phyloP scores from a whole-genome alignment of 169 alveolate genomes.

The Perkinsus marinus region DNA sequence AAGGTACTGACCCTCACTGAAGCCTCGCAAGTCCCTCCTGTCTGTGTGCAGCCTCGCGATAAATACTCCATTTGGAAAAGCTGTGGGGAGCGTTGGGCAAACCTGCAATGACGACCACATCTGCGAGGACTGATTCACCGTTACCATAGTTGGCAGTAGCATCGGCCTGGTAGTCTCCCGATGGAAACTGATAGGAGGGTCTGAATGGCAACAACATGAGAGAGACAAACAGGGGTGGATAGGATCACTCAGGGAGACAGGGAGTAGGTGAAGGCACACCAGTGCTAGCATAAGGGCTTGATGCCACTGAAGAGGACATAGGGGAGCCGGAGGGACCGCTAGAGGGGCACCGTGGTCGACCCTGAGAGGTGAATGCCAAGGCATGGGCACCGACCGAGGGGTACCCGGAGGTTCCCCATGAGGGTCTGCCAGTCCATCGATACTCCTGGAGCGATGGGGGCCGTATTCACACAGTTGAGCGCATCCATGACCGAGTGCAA shows the following conservation, averaged over 20 bases:
- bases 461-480: neutral
- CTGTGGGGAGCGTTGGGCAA: neutral
- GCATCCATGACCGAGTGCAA: neutral
- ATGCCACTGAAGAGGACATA: neutral
- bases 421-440: neutral
- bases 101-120: neutral
- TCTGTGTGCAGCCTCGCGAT: neutral
- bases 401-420: neutral
- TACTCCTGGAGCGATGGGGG: neutral
- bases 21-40: neutral
- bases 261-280: neutral
- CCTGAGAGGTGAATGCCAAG: neutral
- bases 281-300: neutral
- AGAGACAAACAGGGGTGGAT: neutral
- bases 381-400: neutral
- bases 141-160: neutral
- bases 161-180: neutral
- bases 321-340: neutral
- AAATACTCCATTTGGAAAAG: neutral
- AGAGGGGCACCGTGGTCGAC: neutral
- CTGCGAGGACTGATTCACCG: neutral
- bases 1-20: neutral
- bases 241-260: neutral
- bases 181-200: neutral
- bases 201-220: neutral